A percentile compares a stretch with the other conserved stretches of the same genome.
Evolutionary conservation across 2,329 filamentous ascomycete species (phyloP).

Genomic region (Penicillium brasilianum): DNA sequence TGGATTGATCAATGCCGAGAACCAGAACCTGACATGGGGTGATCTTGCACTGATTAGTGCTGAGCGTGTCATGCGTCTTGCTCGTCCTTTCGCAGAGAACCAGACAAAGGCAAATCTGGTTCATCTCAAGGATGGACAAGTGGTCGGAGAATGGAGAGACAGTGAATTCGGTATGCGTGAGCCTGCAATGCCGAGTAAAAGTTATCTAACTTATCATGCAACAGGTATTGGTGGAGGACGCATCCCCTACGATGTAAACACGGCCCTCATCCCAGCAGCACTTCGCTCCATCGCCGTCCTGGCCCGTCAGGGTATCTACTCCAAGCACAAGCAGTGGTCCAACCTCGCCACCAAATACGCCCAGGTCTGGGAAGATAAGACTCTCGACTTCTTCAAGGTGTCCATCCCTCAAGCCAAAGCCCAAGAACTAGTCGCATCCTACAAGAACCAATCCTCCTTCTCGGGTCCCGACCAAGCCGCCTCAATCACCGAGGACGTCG

Average conservation of each 20-base stretch:
- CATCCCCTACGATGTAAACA: slow-evolving; percentile 70
- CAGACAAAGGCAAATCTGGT: slow-evolving; percentile 62
- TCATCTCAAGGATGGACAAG: slow-evolving; percentile 58
- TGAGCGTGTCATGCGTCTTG: slow-evolving; percentile 62
- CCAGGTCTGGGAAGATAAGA: slow-evolving; percentile 66
- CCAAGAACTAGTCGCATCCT: slow-evolving; percentile 53
- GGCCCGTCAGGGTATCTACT: slow-evolving; percentile 57
- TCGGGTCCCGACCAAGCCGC: slow-evolving; percentile 52
- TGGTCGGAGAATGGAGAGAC: slow-evolving; percentile 69
- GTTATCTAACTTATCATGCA: neutral
- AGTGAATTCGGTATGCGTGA: slow-evolving; percentile 55
- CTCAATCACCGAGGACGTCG: slow-evolving; percentile 52
- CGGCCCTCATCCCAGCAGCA: slow-evolving; percentile 65
- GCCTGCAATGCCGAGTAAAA: too few relatives aligned
- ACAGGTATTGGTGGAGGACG: slow-evolving; percentile 61
- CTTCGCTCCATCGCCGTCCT: slow-evolving; percentile 63
- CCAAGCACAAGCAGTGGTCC: slow-evolving; percentile 55
- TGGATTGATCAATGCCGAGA: slow-evolving; percentile 57
- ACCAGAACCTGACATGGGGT: slow-evolving; percentile 59
- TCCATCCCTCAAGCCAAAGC: slow-evolving; percentile 54
- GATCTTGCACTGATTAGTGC: slow-evolving; percentile 59
- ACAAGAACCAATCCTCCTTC: slow-evolving; percentile 53
- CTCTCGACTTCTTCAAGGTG: slow-evolving; percentile 62
- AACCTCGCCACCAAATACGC: slow-evolving; percentile 57
- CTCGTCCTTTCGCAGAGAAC: slow-evolving; percentile 59